Evolutionary conservation across 768 basidiomycete genomes (phyloP).

Genomic region (Rhizopogon salebrosus): DNA sequence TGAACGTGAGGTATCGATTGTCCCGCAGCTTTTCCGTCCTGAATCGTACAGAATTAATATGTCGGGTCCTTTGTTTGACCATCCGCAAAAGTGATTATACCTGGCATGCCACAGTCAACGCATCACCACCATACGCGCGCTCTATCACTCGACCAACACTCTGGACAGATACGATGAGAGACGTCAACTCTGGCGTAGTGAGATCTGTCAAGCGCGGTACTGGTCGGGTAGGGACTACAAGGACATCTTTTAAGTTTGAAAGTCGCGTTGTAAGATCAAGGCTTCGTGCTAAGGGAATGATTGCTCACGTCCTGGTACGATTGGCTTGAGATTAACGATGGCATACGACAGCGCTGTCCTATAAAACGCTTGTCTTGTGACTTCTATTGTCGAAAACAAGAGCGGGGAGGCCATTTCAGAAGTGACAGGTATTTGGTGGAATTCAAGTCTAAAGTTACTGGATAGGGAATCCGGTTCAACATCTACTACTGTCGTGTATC

Average conservation of each 20-base stretch:
- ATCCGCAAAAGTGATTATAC: slow-evolving; percentile 34
- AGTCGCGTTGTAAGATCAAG: not conserved
- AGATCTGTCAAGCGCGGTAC: slow-evolving; percentile 56
- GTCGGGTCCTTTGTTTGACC: not conserved
- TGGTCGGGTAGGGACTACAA: slow-evolving; percentile 51
- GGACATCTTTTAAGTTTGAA: slow-evolving; percentile 42
- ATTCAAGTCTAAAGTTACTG: not conserved
- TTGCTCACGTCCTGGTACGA: slow-evolving; percentile 86
- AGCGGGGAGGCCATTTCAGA: slow-evolving; percentile 25
- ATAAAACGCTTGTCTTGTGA: slow-evolving; percentile 73
- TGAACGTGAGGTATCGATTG: slow-evolving; percentile 80
- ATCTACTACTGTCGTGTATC: not conserved
- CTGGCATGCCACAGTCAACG: slow-evolving; percentile 86
- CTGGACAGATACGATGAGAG: slow-evolving; percentile 77
- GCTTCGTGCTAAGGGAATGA: not conserved
- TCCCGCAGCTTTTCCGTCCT: slow-evolving; percentile 88
- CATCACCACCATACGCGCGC: slow-evolving; percentile 75
- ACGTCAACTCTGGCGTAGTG: slow-evolving; percentile 61
- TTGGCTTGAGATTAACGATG: slow-evolving; percentile 92
- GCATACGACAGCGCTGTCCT: slow-evolving; percentile 67
- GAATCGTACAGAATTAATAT: slow-evolving; percentile 4
- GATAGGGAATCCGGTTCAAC: slow-evolving; percentile 1
- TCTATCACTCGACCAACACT: slow-evolving; percentile 78
- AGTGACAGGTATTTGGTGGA: not conserved
- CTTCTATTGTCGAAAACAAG: slow-evolving; percentile 77